phyloP scores from a whole-genome alignment of 495 filamentous ascomycete genomes.

The Xylaria scruposa region DNA sequence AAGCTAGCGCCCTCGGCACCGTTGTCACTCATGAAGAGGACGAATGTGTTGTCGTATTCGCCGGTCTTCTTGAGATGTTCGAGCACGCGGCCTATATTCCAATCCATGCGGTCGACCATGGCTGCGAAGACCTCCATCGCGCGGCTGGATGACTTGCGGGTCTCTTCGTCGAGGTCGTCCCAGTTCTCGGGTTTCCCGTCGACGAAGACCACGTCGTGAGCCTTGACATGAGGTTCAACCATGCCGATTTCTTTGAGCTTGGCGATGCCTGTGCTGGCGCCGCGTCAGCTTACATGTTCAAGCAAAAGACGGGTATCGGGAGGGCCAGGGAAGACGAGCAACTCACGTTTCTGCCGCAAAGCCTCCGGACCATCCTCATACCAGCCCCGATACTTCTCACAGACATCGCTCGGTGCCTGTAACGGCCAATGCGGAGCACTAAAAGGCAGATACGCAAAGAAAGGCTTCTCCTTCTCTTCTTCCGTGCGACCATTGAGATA shows the following conservation, averaged over 20 bases:
- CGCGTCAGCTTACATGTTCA: constrained; percentile 14
- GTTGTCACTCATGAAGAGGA: constrained; percentile 68
- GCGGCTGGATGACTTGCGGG: constrained; percentile 57
- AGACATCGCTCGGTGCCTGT: constrained; percentile 58
- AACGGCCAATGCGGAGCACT: constrained; percentile 66
- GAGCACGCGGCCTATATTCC: constrained; percentile 63
- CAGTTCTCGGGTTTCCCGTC: constrained; percentile 40
- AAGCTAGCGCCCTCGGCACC: constrained; percentile 65
- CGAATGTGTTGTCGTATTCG: constrained; percentile 66
- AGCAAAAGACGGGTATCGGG: background rate
- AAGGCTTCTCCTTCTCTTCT: constrained; percentile 54
- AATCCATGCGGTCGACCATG: constrained; percentile 67
- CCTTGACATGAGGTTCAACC: constrained; percentile 14
- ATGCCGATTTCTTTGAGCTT: constrained; percentile 24
- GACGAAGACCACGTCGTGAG: constrained; percentile 21
- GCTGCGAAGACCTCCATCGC: constrained; percentile 64
- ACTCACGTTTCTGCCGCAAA: constrained; percentile 42
- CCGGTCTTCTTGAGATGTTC: constrained; percentile 59
- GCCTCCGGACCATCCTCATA: constrained; percentile 63
- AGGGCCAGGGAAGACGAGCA: constrained; percentile 15
- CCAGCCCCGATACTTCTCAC: constrained; percentile 54
- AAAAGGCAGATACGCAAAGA: constrained; percentile 64
- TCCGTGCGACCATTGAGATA: constrained; percentile 59
- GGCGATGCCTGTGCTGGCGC: constrained; percentile 8
- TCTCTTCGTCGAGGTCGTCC: constrained; percentile 54